phyloP scores from a whole-genome alignment of 1,284 basidiomycete species.

The Heterobasidion parviporum region DNA sequence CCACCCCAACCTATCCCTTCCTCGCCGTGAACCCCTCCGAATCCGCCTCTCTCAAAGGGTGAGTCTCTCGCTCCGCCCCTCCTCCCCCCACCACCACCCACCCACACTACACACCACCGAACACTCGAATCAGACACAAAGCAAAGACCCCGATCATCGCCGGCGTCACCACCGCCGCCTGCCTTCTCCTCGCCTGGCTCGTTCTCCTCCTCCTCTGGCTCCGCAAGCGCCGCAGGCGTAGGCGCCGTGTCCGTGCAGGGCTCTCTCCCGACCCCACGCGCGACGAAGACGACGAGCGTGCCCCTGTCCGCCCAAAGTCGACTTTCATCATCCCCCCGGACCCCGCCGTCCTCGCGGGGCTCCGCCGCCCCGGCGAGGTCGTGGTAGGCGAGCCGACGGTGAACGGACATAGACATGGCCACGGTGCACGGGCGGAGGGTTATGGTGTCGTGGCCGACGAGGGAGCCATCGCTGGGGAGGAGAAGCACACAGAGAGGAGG shows the following conservation, averaged over 20 bases:
- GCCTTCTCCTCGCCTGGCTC: slow-evolving; percentile 43
- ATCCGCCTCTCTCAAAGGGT: neutral
- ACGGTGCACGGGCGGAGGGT: neutral
- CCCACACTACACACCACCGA: neutral
- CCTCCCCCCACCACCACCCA: neutral
- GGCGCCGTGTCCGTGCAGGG: slow-evolving; percentile 18
- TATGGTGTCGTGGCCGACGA: too few species aligned
- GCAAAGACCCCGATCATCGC: slow-evolving; percentile 57
- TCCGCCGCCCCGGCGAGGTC: slow-evolving; percentile 34
- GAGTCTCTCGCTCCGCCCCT: neutral
- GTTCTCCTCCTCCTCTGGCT: slow-evolving; percentile 26
- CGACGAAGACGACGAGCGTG: slow-evolving; percentile 21
- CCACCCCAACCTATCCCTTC: neutral
- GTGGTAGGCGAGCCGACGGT: slow-evolving; percentile 8
- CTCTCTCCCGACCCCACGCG: slow-evolving; percentile 20
- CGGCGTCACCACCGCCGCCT: slow-evolving; percentile 48
- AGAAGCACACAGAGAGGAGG: too few species aligned
- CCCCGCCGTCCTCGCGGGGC: slow-evolving; percentile 50
- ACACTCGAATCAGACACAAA: slow-evolving; percentile 32
- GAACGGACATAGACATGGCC: slow-evolving; percentile 6
- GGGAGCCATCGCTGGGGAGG: too few species aligned
- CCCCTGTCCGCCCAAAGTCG: neutral
- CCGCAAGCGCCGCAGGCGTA: slow-evolving; percentile 24
- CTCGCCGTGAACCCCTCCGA: neutral
- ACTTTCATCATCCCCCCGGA: slow-evolving; percentile 57